Percentiles rank a stretch among this genome's conserved stretches.
phyloP scores from a whole-genome alignment of 805 yeast genomes.

The Metschnikowia koreensis region DNA sequence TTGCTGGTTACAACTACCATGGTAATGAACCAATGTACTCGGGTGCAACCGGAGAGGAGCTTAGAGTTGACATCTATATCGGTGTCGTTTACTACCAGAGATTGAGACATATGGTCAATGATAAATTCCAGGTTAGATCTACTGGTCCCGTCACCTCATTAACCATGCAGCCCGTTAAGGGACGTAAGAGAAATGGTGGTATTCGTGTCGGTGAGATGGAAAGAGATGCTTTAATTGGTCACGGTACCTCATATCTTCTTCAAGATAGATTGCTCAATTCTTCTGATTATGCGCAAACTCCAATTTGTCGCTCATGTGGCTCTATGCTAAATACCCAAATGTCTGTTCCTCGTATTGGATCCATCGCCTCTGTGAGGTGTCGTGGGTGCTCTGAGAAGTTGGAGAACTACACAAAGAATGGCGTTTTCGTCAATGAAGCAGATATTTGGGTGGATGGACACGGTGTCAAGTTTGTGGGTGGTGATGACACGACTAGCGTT shows the following conservation, averaged over 20 bases:
- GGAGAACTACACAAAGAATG: constrained; percentile 50
- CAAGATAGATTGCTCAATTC: constrained; percentile 95
- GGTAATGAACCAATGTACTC: constrained; percentile 99
- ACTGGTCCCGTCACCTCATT: constrained; percentile 97
- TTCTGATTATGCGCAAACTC: constrained; percentile 90
- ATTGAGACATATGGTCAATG: constrained; percentile 98
- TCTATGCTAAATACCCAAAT: constrained; percentile 85
- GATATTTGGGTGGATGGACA: constrained; percentile 97
- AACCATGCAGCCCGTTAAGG: constrained; percentile 99
- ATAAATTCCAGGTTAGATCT: constrained; percentile 98
- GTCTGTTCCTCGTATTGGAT: constrained; percentile 88
- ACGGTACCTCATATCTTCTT: constrained; percentile 91
- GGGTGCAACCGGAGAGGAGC: constrained; percentile 97
- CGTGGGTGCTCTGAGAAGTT: constrained; percentile 83
- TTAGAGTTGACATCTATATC: constrained; percentile 91
- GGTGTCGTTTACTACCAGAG: constrained; percentile 98
- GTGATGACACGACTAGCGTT: constrained; percentile 89
- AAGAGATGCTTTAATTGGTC: constrained; percentile 98
- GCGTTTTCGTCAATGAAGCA: constrained; percentile 56
- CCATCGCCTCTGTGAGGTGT: constrained; percentile 75
- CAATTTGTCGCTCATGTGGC: constrained; percentile 91
- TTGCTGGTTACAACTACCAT: constrained; percentile 93
- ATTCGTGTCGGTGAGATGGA: constrained; percentile 99
- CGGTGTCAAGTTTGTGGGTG: constrained; percentile 89
- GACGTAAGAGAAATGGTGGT: constrained; percentile 98